phyloP scores from a whole-genome alignment of 305 asterid species.

The Plantago rigida region DNA sequence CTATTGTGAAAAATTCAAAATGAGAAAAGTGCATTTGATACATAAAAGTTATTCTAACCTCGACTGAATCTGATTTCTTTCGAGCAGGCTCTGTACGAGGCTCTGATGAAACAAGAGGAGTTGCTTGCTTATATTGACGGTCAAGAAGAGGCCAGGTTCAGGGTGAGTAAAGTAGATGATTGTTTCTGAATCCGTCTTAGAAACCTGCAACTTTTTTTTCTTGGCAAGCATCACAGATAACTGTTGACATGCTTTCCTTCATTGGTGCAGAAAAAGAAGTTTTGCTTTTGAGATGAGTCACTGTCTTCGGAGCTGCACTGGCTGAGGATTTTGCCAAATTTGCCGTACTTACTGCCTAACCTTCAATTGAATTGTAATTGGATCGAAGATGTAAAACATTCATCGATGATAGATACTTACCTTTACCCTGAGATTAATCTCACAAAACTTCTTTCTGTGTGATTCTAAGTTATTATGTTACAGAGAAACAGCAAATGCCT shows the following conservation, averaged over 20 bases:
- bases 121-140: slow-evolving; percentile 88
- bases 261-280: slow-evolving; percentile 70
- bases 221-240: slow-evolving; percentile 1
- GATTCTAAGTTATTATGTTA: too few species aligned
- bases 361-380: slow-evolving; percentile 15
- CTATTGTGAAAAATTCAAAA: background rate
- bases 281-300: slow-evolving; percentile 48
- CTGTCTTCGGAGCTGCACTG: slow-evolving; percentile 20
- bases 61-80: slow-evolving; percentile 2
- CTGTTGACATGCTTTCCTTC: slow-evolving; percentile 18
- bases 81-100: slow-evolving; percentile 85
- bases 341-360: slow-evolving; percentile 15
- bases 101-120: slow-evolving; percentile 95
- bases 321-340: slow-evolving; percentile 10
- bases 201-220: background rate
- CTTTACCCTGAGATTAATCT: background rate
- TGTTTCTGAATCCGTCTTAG: slow-evolving; percentile 4
- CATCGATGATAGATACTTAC: background rate
- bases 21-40: too few species aligned
- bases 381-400: slow-evolving; percentile 27
- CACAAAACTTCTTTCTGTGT: background rate
- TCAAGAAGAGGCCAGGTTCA: slow-evolving; percentile 70
- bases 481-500: too few species aligned
- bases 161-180: slow-evolving; percentile 40
- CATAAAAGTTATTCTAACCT: too few species aligned